Evolutionary conservation across 2,329 filamentous ascomycete genomes (phyloP), one percentile per base, ranked within the genome.

Genomic region (Scopulariopsis brevicaulis): DNA sequence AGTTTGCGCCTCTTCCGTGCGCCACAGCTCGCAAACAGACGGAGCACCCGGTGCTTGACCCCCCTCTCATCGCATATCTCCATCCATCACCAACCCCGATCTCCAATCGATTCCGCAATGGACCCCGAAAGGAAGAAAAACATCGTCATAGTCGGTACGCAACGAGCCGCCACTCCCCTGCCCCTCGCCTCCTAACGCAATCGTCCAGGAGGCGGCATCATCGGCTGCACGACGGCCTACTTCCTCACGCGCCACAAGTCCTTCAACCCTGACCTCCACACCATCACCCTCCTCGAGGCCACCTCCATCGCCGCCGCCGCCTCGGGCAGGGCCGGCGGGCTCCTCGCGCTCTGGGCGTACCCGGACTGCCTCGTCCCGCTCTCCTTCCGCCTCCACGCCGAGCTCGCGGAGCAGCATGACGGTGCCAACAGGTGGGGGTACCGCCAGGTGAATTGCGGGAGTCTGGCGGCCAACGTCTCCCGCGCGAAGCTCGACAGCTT

Each of bases 261-360:
- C 34, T 97, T 89, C 74, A 80, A 94, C 69, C 84, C 85, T 50
- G 72, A 80, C 24, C 81, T 82, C 57, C 89, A 96, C 69, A 85
- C 78, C 57, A 86, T 97, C 65, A 96, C 89, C 1, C 77, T 99
- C 34, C 79, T 97, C 58, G 94, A 99, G 76, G 91, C 94, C 0
- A 85, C 84, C 3, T 79, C 85, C 52, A 86, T 97, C 62, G 94
- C 94, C 7, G 84, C 90, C n/a, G 93, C 89, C 25, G 93, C 94
- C 43, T 96, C 91, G 10, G 94, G 94, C 48, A 97, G 96, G 73
- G 93, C 94, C 0, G 94, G 94, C 18, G 94, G 94, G 1, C 78
- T 99, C 4, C 79, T 99, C 24, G 94, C 86, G 1, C 77, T 92
- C 18, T 97, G 93, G 91, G 94, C 93, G 1, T 96, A 96, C 67